These are phyloP conservation scores for Astrothelium macrocarpum DNA, from an alignment of 495 filamentous ascomycete species.

Conservation along the genomic window DNA sequence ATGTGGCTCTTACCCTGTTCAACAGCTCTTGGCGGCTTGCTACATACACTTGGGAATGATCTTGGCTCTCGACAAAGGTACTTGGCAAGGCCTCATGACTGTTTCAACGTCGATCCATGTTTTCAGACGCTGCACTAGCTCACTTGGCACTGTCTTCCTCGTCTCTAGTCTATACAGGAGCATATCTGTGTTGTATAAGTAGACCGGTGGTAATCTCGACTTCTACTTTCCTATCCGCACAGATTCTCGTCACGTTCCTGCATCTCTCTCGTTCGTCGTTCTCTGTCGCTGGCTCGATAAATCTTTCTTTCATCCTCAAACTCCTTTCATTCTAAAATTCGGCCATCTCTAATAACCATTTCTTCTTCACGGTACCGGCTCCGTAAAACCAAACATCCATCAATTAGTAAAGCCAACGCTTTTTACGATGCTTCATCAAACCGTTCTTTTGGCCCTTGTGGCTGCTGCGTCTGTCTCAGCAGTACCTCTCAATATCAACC, in stretches of 20 bases:
- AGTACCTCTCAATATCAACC: slow-evolving; percentile 49
- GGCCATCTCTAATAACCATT: neutral
- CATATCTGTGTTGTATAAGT: neutral
- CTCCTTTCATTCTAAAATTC: neutral
- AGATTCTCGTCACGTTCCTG: neutral
- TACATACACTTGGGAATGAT: too few relatives aligned
- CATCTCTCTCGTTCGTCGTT: neutral
- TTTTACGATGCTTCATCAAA: slow-evolving; percentile 24
- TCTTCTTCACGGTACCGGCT: neutral
- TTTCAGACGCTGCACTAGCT: neutral
- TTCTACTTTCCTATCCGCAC: neutral
- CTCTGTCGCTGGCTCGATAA: slow-evolving; percentile 5
- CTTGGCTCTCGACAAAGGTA: neutral
- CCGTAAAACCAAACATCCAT: neutral
- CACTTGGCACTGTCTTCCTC: neutral
- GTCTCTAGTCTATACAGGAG: neutral
- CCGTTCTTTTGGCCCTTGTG: slow-evolving; percentile 18
- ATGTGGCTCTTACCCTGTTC: neutral
- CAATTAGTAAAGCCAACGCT: neutral
- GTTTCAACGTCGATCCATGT: neutral
- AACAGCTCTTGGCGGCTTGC: neutral
- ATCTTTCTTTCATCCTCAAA: neutral
- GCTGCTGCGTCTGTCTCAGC: slow-evolving; percentile 26
- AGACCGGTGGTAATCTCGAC: neutral
- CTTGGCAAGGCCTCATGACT: neutral